Conservation (phyloP, 2,329 filamentous ascomycete species). For the Fusarium sp. region DNA sequence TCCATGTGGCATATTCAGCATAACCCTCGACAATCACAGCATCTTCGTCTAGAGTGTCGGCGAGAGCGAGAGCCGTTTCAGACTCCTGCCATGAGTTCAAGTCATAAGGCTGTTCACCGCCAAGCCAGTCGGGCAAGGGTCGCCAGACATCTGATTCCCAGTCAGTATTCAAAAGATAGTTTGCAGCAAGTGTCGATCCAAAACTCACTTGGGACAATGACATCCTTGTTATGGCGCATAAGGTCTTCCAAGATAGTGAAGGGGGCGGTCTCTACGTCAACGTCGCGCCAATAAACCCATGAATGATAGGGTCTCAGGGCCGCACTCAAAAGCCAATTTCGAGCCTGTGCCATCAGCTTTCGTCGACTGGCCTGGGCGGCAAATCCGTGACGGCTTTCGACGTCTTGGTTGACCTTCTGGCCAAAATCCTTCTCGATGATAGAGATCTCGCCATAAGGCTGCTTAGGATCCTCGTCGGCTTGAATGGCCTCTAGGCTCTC, state of each 20-base stretch:
- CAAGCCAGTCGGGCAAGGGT: slow-evolving; percentile 98
- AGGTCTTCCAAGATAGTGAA: slow-evolving; percentile 97
- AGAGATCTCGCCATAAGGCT: slow-evolving; percentile 94
- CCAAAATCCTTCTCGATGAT: slow-evolving; percentile 99
- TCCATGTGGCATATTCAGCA: slow-evolving; percentile 98
- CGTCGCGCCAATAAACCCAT: slow-evolving; percentile 99
- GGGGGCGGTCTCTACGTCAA: slow-evolving; percentile 96
- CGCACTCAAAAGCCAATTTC: slow-evolving; percentile 96
- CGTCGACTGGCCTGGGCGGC: slow-evolving; percentile 92
- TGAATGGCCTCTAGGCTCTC: slow-evolving; percentile 83
- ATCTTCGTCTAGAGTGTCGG: slow-evolving; percentile 95
- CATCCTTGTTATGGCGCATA: slow-evolving; percentile 98
- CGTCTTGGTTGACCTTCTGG: slow-evolving; percentile 96
- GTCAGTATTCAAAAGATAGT: slow-evolving; percentile 40
- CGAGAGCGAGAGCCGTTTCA: slow-evolving; percentile 91
- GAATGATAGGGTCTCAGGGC: slow-evolving; percentile 94
- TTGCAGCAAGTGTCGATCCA: not conserved
- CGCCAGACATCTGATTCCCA: slow-evolving; percentile 86
- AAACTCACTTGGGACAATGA: slow-evolving; percentile 94
- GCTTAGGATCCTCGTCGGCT: slow-evolving; percentile 79
- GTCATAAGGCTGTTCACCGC: slow-evolving; percentile 97
- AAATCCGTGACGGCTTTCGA: slow-evolving; percentile 97
- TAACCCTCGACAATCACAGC: slow-evolving; percentile 99
- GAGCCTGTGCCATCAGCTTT: slow-evolving; percentile 97
- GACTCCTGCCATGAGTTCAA: slow-evolving; percentile 99